A percentile compares a stretch with the other conserved stretches of the same genome.
Conservation (phyloP, 2,329 filamentous ascomycete genomes). For the Fusarium sp. region DNA sequence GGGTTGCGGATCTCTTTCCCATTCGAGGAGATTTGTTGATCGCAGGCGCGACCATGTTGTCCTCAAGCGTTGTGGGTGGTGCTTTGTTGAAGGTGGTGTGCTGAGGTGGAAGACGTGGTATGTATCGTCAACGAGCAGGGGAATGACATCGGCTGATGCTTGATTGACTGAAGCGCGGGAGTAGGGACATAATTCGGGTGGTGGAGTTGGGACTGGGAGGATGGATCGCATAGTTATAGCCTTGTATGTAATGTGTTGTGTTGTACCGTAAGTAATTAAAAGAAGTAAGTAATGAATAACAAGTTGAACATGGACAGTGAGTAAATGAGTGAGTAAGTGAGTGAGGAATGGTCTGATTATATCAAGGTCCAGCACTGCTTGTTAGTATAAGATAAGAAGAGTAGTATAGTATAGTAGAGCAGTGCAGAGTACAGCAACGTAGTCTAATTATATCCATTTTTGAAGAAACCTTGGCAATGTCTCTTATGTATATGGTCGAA, state of each 20-base stretch:
- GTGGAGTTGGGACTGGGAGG: slow-evolving; percentile 39
- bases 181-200: slow-evolving; percentile 44
- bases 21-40: slow-evolving; percentile 46
- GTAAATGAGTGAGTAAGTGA: not conserved
- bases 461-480: not conserved
- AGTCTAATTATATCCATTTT: slow-evolving; percentile 28
- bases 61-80: slow-evolving; percentile 49
- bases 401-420: not conserved
- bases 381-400: slow-evolving; percentile 2
- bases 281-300: not conserved
- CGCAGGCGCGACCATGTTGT: slow-evolving; percentile 49
- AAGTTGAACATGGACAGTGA: not conserved
- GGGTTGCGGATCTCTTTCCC: slow-evolving; percentile 45
- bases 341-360: not conserved
- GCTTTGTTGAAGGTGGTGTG: slow-evolving; percentile 48
- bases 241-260: not conserved
- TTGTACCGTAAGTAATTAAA: not conserved
- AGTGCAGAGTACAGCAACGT: not conserved
- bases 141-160: slow-evolving; percentile 52
- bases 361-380: slow-evolving; percentile 15
- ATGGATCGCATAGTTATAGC: slow-evolving; percentile 29
- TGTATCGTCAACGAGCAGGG: slow-evolving; percentile 50
- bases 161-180: slow-evolving; percentile 44
- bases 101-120: slow-evolving; percentile 53
- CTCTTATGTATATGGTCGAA: slow-evolving; percentile 9